Evolutionary conservation across 805 yeast species (phyloP).

Genomic region (Saccharomyces paradoxus): DNA sequence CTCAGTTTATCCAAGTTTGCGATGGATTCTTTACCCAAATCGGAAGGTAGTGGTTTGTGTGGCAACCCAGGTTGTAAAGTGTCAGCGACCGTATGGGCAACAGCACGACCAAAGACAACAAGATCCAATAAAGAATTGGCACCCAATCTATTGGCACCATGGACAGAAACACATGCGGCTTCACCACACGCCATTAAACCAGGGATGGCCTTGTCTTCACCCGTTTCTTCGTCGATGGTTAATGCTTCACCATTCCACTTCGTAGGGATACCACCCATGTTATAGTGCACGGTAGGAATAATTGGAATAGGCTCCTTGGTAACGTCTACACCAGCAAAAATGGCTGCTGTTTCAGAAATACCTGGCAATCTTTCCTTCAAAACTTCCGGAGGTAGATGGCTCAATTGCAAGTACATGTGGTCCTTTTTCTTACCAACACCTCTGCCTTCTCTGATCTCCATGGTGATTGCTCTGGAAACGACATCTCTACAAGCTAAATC

Average conservation of each 20-base stretch:
- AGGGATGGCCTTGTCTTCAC: conserved; percentile 84
- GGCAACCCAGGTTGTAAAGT: conserved; percentile 83
- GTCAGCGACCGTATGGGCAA: conserved; percentile 83
- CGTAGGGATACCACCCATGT: conserved; percentile 99
- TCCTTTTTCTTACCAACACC: conserved; percentile 97
- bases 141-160: conserved; percentile 98
- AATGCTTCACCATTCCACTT: conserved; percentile 94
- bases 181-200: conserved; percentile 98
- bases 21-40: conserved; percentile 81
- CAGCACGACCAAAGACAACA: conserved; percentile 98
- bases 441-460: conserved; percentile 98
- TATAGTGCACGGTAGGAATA: conserved; percentile 95
- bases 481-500: conserved; percentile 98
- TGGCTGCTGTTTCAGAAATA: conserved; percentile 96
- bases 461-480: conserved; percentile 94
- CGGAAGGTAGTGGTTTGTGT: conserved; percentile 72
- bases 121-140: conserved; percentile 94
- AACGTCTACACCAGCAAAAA: conserved; percentile 98
- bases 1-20: conserved; percentile 85
- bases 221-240: conserved; percentile 66
- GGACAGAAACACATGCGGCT: conserved; percentile 98
- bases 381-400: conserved; percentile 87
- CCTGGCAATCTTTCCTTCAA: conserved; percentile 96
- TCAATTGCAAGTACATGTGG: conserved; percentile 89
- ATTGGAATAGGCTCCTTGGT: conserved; percentile 99